phyloP scores from a whole-genome alignment of 2,329 filamentous ascomycete genomes.

The Myriangium duriaei region DNA sequence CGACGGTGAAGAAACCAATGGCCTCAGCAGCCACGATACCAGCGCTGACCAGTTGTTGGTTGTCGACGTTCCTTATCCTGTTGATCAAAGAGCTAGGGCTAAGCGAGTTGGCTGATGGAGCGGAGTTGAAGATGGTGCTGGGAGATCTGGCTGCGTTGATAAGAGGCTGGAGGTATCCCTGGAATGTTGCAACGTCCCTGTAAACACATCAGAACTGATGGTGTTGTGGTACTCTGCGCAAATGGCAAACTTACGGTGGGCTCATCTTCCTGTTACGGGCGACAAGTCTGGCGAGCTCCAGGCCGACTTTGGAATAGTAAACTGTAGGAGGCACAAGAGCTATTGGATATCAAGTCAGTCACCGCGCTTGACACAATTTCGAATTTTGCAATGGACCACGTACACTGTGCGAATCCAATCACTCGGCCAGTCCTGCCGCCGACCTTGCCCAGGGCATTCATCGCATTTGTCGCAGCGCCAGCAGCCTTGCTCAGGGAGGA shows the following conservation, averaged over 20 bases:
- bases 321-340: slow-evolving; percentile 73
- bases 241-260: slow-evolving; percentile 64
- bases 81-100: slow-evolving; percentile 45
- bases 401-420: slow-evolving; percentile 76
- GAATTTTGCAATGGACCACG: slow-evolving; percentile 29
- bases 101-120: slow-evolving; percentile 33
- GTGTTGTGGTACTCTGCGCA: not conserved
- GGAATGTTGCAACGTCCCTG: slow-evolving; percentile 44
- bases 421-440: slow-evolving; percentile 73
- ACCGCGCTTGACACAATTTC: not conserved
- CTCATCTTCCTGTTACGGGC: slow-evolving; percentile 82
- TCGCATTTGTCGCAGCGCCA: slow-evolving; percentile 49
- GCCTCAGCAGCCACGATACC: slow-evolving; percentile 76
- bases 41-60: slow-evolving; percentile 55
- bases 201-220: slow-evolving; percentile 2
- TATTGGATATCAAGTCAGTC: slow-evolving; percentile 25
- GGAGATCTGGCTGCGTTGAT: slow-evolving; percentile 62
- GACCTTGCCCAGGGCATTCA: slow-evolving; percentile 60
- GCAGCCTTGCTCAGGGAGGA: slow-evolving; percentile 64
- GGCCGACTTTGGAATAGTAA: slow-evolving; percentile 83
- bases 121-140: slow-evolving; percentile 39
- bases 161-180: slow-evolving; percentile 69
- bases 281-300: slow-evolving; percentile 80
- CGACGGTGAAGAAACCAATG: slow-evolving; percentile 93
- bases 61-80: slow-evolving; percentile 56